Base-by-base conservation (phyloP, 108 stramenopile species). In the Discostella stelligeroides region DNA sequence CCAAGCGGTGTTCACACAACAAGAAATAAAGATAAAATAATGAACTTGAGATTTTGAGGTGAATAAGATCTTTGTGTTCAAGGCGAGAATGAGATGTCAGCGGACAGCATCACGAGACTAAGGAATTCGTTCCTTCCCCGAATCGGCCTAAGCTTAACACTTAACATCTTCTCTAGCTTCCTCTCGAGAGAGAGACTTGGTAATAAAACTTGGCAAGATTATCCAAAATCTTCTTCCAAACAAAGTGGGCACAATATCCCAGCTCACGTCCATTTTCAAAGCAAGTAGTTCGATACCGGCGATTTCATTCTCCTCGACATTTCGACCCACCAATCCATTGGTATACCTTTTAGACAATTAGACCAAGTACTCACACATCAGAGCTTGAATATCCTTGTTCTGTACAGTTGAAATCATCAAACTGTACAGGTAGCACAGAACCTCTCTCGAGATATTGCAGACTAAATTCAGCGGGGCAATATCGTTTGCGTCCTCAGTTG, bases 121-220 rank as follows among this genome's bases (percentile, higher is more conserved):
- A n/a, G n/a, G n/a, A n/a, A n/a, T n/a, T n/a, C n/a, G n/a, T n/a
- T n/a, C n/a, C n/a, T n/a, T n/a, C n/a, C n/a, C n/a, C n/a, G n/a
- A n/a, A n/a, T n/a, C n/a, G n/a, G n/a, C n/a, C n/a, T n/a, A n/a
- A n/a, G n/a, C n/a, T n/a, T n/a, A n/a, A n/a, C n/a, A n/a, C n/a
- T n/a, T n/a, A n/a, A n/a, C n/a, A n/a, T n/a, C n/a, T n/a, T n/a
- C n/a, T n/a, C n/a, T n/a, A n/a, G n/a, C n/a, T n/a, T n/a, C n/a
- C n/a, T n/a, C n/a, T n/a, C n/a, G n/a, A n/a, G n/a, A n/a, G n/a
- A 9, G 66, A 64, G 4, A 70, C 78, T 0, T 70, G 78, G 25
- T 67, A 75, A 20, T 68, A 75, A 34, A 67, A 60, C 41, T 54
- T 67, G 0, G 62, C 74, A 21, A 75, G 43, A 30, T 75, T 75